Percentiles rank a stretch among this genome's conserved stretches.
Conservation (phyloP, 257 asterid species). For the Mitragyna speciosa region DNA sequence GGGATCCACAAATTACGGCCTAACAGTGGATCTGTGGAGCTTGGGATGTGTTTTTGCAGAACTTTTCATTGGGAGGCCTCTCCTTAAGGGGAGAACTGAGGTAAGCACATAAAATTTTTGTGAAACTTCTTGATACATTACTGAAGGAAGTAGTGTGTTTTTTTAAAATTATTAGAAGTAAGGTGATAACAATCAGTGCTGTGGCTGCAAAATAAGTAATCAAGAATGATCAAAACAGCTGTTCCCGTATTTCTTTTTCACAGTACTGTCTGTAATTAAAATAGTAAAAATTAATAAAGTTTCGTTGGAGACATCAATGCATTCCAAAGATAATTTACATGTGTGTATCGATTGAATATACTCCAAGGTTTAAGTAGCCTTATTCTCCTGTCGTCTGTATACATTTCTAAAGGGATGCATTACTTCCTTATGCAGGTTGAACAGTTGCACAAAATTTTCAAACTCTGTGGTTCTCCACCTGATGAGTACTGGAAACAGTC, state of each 20-base stretch:
- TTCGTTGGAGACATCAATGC: background rate
- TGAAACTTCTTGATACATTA: background rate
- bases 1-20: constrained; percentile 79
- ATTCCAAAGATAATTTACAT: background rate
- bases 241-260: background rate
- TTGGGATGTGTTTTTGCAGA: constrained; percentile 95
- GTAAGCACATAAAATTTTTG: constrained; percentile 29
- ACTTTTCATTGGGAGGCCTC: constrained; percentile 77
- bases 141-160: background rate
- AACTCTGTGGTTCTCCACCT: constrained; percentile 76
- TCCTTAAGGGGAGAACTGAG: constrained; percentile 95
- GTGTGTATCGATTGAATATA: background rate
- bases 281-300: background rate
- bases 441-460: constrained; percentile 88
- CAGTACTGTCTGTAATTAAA: background rate
- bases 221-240: background rate
- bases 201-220: background rate
- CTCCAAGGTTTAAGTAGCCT: background rate
- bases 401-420: background rate
- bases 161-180: background rate
- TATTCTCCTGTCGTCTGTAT: background rate
- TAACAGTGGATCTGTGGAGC: constrained; percentile 87
- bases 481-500: constrained; percentile 83
- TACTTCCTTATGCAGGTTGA: constrained; percentile 57
- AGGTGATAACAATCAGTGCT: background rate